Conservation (phyloP, 2,329 filamentous ascomycete genomes). For the Trichoderma atrobrunneum region DNA sequence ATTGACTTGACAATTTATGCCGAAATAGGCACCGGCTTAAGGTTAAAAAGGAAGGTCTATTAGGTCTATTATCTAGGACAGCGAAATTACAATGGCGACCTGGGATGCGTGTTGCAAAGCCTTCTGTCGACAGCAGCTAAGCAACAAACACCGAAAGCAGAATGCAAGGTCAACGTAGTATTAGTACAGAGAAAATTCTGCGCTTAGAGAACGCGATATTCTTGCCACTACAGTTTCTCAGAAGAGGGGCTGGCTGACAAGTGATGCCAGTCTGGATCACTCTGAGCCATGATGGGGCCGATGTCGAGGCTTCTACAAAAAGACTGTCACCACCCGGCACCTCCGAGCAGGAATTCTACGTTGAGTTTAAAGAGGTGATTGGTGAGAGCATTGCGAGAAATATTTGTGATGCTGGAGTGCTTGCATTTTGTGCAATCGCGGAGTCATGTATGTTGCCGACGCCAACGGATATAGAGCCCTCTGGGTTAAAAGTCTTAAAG, state of each 20-base stretch:
- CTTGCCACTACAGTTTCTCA: slow-evolving; percentile 12
- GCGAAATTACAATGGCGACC: slow-evolving; percentile 32
- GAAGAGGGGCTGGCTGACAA: slow-evolving; percentile 28
- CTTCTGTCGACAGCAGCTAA: slow-evolving; percentile 27
- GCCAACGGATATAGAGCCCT: slow-evolving; percentile 27
- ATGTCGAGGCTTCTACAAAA: slow-evolving; percentile 30
- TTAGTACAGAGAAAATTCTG: slow-evolving; percentile 29
- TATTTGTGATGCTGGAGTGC: slow-evolving; percentile 57
- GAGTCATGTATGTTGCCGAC: slow-evolving; percentile 29
- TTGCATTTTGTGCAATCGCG: slow-evolving; percentile 38
- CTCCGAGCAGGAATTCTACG: slow-evolving; percentile 24
- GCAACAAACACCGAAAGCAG: slow-evolving; percentile 27
- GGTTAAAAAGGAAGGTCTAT: background rate
- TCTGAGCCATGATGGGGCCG: slow-evolving; percentile 28
- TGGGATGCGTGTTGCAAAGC: slow-evolving; percentile 43
- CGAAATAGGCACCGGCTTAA: too few relatives aligned
- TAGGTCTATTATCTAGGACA: slow-evolving; percentile 21
- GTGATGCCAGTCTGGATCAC: slow-evolving; percentile 45
- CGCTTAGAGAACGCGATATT: slow-evolving; percentile 29
- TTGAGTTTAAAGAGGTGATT: slow-evolving; percentile 54
- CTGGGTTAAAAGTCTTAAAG: slow-evolving; percentile 33
- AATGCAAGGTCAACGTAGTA: slow-evolving; percentile 29
- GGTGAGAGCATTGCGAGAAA: slow-evolving; percentile 60
- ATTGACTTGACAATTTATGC: slow-evolving; percentile 43
- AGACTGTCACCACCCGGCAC: slow-evolving; percentile 30